phyloP scores from a whole-genome alignment of 306 rosid genomes.

The Citrullus amarus region DNA sequence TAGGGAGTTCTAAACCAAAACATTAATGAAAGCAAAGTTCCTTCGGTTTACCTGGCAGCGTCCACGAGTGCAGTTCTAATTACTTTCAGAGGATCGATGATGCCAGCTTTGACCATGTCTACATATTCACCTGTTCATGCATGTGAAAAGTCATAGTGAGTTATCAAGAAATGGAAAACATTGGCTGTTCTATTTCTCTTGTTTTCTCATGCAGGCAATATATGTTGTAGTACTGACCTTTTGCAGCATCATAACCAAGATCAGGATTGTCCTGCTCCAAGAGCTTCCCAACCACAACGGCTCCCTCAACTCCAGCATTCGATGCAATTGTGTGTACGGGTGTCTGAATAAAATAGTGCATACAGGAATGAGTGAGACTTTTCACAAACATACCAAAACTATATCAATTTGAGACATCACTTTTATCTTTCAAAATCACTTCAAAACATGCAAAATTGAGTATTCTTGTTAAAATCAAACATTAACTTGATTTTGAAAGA shows the following conservation, averaged over 20 bases:
- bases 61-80: conserved; percentile 92
- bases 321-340: conserved; percentile 93
- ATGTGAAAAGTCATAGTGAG: background rate
- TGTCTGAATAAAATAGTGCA: conserved; percentile 32
- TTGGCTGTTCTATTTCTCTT: background rate
- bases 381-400: background rate
- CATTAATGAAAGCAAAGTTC: background rate
- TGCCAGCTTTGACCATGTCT: conserved; percentile 84
- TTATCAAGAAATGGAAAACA: background rate
- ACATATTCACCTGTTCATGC: conserved; percentile 70
- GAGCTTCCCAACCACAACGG: conserved; percentile 91
- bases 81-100: conserved; percentile 90
- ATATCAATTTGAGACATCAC: too few species aligned
- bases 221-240: conserved; percentile 44
- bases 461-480: too few species aligned
- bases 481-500: too few species aligned
- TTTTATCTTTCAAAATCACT: too few species aligned
- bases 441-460: too few species aligned
- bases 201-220: background rate
- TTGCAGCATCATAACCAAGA: conserved; percentile 95
- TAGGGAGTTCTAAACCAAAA: background rate
- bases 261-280: conserved; percentile 73
- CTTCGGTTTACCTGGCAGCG: conserved; percentile 62
- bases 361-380: background rate
- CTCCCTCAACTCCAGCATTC: conserved; percentile 98